These are phyloP conservation scores for Ceratocystis eucalypticola DNA, from an alignment of 2,329 filamentous ascomycete species.

Conservation along the genomic window DNA sequence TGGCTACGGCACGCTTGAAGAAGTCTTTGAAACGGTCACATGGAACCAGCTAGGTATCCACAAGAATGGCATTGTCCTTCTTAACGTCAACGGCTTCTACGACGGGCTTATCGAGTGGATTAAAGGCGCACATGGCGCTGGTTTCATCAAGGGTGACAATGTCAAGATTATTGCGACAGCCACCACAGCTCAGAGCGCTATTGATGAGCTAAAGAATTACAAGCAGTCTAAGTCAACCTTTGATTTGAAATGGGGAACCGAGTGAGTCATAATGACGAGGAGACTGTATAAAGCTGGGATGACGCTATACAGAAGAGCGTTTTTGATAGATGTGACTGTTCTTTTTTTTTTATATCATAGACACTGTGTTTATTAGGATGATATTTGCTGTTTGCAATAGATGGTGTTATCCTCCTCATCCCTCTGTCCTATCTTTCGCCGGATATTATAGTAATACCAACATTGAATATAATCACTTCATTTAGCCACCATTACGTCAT, in stretches of 20 bases:
- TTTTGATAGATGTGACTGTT: no score
- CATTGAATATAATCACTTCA: conserved; percentile 2
- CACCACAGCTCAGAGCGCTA: conserved; percentile 55
- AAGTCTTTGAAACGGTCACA: conserved; percentile 78
- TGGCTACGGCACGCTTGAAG: conserved; percentile 90
- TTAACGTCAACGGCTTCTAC: conserved; percentile 87
- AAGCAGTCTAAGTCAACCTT: conserved; percentile 60
- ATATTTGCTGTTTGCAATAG: no score
- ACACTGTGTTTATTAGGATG: background rate
- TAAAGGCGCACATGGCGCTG: conserved; percentile 55
- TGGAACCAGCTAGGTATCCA: conserved; percentile 98
- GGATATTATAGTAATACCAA: background rate
- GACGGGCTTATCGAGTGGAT: conserved; percentile 78
- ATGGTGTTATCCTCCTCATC: background rate
- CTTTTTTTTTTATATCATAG: background rate
- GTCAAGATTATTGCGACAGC: conserved; percentile 68
- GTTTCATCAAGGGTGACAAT: conserved; percentile 62
- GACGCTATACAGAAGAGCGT: background rate
- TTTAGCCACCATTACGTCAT: conserved; percentile 3
- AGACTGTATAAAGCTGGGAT: background rate
- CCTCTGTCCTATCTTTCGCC: no score
- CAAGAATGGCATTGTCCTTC: conserved; percentile 59
- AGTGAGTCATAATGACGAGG: conserved; percentile 29
- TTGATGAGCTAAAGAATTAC: conserved; percentile 59
- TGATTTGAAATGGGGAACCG: conserved; percentile 66